Percentiles rank a stretch among this genome's conserved stretches.
Evolutionary conservation across 164 flowering plant species (phyloP).

Genomic region (Tinospora cordifolia): DNA sequence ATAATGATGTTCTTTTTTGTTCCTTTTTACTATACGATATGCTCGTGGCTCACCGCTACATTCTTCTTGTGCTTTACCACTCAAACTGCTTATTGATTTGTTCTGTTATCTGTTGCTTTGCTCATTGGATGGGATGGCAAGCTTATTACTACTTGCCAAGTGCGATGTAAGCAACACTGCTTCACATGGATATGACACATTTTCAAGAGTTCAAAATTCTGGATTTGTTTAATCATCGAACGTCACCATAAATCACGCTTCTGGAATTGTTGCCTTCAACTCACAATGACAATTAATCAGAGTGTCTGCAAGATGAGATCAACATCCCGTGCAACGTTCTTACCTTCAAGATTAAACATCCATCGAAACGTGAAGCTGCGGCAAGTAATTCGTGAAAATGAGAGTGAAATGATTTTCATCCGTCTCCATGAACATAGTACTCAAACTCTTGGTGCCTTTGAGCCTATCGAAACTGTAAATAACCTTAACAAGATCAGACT

Average conservation of each 20-base stretch:
- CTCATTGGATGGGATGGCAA: too few species aligned
- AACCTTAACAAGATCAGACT: slow-evolving; percentile 35
- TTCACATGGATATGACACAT: slow-evolving; percentile 17
- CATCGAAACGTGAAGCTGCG: slow-evolving; percentile 32
- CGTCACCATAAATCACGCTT: slow-evolving; percentile 55
- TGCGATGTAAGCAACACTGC: slow-evolving; percentile 28
- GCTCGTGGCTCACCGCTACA: too few species aligned
- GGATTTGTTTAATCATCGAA: slow-evolving; percentile 26
- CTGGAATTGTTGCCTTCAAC: slow-evolving; percentile 26
- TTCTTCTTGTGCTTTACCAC: too few species aligned
- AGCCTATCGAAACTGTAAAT: slow-evolving; percentile 44
- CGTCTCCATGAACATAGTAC: slow-evolving; percentile 4
- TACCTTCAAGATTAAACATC: slow-evolving; percentile 42
- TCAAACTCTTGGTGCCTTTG: slow-evolving; percentile 10
- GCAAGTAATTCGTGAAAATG: slow-evolving; percentile 72
- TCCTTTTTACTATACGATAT: too few species aligned
- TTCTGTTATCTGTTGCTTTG: too few species aligned
- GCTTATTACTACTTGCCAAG: slow-evolving; percentile 50
- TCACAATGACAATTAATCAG: slow-evolving; percentile 9
- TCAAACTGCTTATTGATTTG: too few species aligned
- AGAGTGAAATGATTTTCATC: slow-evolving; percentile 61
- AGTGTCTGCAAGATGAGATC: background rate
- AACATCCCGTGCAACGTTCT: too few species aligned
- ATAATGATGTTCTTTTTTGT: too few species aligned
- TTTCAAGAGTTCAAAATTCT: slow-evolving; percentile 18